Evolutionary conservation across 345 rosid species (phyloP).

Genomic region (Syzygium grande): DNA sequence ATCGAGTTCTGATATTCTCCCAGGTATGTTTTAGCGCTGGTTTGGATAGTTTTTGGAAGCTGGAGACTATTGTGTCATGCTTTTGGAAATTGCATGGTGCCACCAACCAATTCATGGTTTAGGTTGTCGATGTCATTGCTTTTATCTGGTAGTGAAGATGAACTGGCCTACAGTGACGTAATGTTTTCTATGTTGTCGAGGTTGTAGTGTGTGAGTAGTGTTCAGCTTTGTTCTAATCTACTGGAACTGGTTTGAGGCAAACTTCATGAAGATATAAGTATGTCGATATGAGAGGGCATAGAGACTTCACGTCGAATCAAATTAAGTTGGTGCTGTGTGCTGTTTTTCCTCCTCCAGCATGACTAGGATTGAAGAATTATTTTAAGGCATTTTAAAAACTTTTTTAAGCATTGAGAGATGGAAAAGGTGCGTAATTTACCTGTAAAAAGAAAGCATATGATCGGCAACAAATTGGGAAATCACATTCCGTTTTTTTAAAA

Average conservation of each 20-base stretch:
- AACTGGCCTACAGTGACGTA: not conserved
- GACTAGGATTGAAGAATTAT: not conserved
- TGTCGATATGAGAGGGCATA: not conserved
- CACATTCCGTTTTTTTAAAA: not conserved
- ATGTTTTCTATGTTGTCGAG: not conserved
- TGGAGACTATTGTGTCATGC: not conserved
- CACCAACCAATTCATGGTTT: not conserved
- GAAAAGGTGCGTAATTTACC: not conserved
- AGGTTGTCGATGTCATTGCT: not conserved
- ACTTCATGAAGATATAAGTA: not conserved
- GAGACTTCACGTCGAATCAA: not conserved
- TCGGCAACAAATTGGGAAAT: not conserved
- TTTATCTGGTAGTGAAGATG: not conserved
- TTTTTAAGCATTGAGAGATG: not conserved
- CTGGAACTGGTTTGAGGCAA: not conserved
- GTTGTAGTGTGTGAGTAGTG: not conserved
- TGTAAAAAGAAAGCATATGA: not conserved
- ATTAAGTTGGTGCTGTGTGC: not conserved
- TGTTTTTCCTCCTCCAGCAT: not conserved
- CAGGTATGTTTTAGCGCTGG: constrained; percentile 36
- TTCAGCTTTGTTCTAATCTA: not conserved
- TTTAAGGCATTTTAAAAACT: not conserved
- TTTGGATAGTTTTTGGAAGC: not conserved
- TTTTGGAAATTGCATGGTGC: not conserved
- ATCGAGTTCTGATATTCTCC: constrained; percentile 94